Conservation (phyloP, 2,329 filamentous ascomycete species). For the Pestalotiopsis sp. region DNA sequence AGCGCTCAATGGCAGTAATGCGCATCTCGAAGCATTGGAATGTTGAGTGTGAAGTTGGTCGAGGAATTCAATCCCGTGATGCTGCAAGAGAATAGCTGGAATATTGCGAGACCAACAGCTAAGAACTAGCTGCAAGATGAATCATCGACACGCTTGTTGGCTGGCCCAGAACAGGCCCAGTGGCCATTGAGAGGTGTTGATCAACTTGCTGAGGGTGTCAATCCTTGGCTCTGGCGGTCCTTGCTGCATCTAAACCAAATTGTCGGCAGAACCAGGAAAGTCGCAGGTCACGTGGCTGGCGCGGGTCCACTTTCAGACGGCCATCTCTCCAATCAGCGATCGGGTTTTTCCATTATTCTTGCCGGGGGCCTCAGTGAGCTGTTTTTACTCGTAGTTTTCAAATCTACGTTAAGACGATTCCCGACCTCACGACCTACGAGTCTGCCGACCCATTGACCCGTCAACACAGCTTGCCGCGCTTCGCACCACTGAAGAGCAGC, state of each 20-base stretch:
- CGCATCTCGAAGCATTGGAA: neutral
- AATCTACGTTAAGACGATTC: constrained; percentile 3
- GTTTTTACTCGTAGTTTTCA: constrained; percentile 18
- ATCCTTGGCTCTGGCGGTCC: neutral
- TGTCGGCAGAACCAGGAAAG: neutral
- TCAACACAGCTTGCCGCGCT: constrained; percentile 25
- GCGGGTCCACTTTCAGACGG: neutral
- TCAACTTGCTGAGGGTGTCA: neutral
- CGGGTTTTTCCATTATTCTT: constrained; percentile 20
- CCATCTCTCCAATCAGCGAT: constrained; percentile 3
- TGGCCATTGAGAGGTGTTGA: neutral
- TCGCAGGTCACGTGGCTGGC: neutral
- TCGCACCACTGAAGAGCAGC: constrained; percentile 42
- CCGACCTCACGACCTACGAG: constrained; percentile 18
- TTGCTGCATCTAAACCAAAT: neutral
- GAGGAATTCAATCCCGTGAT: neutral
- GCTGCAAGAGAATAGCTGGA: neutral
- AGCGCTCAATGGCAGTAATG: neutral
- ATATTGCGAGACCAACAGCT: neutral
- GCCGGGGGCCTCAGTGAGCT: constrained; percentile 24
- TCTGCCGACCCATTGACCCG: constrained; percentile 20
- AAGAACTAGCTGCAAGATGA: neutral
- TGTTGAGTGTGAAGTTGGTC: neutral
- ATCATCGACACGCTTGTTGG: neutral
- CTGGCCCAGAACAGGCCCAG: neutral